Conservation (phyloP, 345 rosid genomes). For the Aquilaria sinensis region DNA sequence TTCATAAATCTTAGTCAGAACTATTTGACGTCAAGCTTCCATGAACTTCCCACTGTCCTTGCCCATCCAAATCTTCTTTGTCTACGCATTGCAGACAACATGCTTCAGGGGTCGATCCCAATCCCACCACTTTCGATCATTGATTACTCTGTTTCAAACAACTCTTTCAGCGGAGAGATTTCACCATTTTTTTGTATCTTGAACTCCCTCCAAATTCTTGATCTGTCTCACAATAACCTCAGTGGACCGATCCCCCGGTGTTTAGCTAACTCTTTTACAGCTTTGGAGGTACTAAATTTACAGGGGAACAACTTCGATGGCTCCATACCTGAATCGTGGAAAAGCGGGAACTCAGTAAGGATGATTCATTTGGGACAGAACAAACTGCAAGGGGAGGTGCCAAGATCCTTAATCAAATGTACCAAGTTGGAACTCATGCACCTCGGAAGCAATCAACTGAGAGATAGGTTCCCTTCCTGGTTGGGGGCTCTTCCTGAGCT, state of each 20-base stretch:
- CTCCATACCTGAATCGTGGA: conserved; percentile 7
- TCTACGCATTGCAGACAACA: not conserved
- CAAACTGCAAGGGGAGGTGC: conserved; percentile 8
- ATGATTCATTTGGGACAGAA: conserved; percentile 10
- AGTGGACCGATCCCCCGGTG: conserved; percentile 16
- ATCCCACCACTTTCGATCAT: not conserved
- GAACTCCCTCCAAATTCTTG: not conserved
- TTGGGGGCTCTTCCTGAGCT: conserved; percentile 5
- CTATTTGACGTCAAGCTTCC: not conserved
- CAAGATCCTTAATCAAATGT: conserved; percentile 7
- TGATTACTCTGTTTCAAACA: not conserved
- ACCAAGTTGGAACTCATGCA: not conserved
- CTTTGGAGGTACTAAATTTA: conserved; percentile 10
- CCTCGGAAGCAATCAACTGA: conserved; percentile 8
- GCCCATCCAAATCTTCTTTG: not conserved
- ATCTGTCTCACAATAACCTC: conserved; percentile 8
- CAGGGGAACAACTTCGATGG: conserved; percentile 12
- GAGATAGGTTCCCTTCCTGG: conserved; percentile 13
- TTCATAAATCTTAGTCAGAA: too few species aligned
- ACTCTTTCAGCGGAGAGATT: conserved; percentile 5
- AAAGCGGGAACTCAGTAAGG: conserved; percentile 1
- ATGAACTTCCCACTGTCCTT: conserved; percentile 1
- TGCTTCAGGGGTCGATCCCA: conserved; percentile 11
- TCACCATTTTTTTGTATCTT: conserved; percentile 6
- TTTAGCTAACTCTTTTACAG: conserved; percentile 5